A percentile compares a stretch with the other conserved stretches of the same genome.
Evolutionary conservation across 2,329 filamentous ascomycete genomes (phyloP).

Genomic region (Alternaria brassicae): DNA sequence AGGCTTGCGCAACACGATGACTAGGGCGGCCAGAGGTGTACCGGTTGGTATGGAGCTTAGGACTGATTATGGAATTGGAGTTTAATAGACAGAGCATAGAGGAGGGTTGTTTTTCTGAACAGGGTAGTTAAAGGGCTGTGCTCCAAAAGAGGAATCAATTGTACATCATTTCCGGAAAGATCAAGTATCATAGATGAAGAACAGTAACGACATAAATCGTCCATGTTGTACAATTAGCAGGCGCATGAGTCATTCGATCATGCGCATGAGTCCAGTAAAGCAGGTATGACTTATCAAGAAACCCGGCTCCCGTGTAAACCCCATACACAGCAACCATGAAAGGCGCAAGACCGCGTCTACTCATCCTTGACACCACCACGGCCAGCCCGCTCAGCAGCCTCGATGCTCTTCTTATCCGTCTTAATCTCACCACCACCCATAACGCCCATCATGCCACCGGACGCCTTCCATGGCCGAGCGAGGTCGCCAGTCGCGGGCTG

Average conservation of each 20-base stretch:
- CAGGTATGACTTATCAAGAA: neutral
- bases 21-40: neutral
- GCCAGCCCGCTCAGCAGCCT: slow-evolving; percentile 59
- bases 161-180: neutral
- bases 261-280: neutral
- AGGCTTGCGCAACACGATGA: neutral
- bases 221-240: slow-evolving; percentile 12
- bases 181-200: neutral
- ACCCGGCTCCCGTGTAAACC: neutral
- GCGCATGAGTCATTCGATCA: neutral
- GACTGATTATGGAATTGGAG: neutral
- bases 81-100: neutral
- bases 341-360: slow-evolving; percentile 38
- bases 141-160: neutral
- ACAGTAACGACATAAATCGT: neutral
- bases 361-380: slow-evolving; percentile 62
- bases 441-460: slow-evolving; percentile 80
- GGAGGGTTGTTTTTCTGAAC: neutral
- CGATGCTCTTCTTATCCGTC: slow-evolving; percentile 74
- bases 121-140: neutral
- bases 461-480: slow-evolving; percentile 93
- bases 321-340: neutral
- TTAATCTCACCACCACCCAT: slow-evolving; percentile 76
- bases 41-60: neutral
- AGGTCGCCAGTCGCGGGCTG: slow-evolving; percentile 87